Conservation (phyloP, 495 filamentous ascomycete species). For the Immersiella caudata region DNA sequence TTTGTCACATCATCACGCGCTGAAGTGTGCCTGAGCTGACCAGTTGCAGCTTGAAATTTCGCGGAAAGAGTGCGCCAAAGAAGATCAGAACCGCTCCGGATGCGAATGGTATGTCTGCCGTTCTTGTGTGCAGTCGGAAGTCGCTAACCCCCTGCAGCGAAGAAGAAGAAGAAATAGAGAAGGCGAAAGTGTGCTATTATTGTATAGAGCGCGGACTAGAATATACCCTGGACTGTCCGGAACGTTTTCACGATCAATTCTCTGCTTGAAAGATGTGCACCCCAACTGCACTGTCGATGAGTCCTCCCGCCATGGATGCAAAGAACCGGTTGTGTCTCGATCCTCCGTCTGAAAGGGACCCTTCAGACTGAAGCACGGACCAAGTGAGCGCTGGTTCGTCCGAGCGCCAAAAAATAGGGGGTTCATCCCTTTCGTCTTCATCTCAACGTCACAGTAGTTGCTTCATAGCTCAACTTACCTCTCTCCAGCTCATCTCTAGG, state of each 20-base stretch:
- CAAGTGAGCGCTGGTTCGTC: too few species aligned
- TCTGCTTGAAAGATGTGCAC: neutral
- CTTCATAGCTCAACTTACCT: too few species aligned
- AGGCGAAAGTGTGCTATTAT: conserved; percentile 20
- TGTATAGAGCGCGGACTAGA: conserved; percentile 30
- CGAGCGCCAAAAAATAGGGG: too few species aligned
- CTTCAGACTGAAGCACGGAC: neutral
- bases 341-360: neutral
- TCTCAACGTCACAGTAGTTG: too few species aligned
- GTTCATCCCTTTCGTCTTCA: too few species aligned
- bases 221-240: conserved; percentile 30
- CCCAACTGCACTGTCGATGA: neutral
- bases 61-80: conserved; percentile 89
- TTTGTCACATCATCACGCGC: conserved; percentile 13
- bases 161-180: conserved; percentile 32
- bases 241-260: neutral
- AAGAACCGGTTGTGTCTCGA: neutral
- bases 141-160: conserved; percentile 33
- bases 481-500: too few species aligned
- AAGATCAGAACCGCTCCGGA: conserved; percentile 72
- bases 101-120: conserved; percentile 51
- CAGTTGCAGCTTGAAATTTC: conserved; percentile 61
- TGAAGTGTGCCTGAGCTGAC: conserved; percentile 30
- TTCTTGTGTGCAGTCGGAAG: neutral
- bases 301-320: neutral